Evolutionary conservation across 2,329 filamentous ascomycete species (phyloP), one percentile per base, ranked within the genome.

Genomic region (Corynespora cassiicola): DNA sequence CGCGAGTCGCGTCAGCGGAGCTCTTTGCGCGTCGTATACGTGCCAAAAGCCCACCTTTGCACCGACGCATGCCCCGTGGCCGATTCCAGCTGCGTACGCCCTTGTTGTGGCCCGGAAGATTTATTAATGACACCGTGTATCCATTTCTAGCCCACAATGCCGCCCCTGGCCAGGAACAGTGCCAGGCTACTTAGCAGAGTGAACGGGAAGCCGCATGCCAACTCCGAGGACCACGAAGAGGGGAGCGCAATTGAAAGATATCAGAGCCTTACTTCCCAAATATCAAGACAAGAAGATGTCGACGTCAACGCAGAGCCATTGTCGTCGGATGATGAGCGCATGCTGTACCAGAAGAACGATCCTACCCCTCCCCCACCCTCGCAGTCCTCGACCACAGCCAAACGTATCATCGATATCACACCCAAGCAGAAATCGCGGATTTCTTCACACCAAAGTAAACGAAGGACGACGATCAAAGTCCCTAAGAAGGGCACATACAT

Each of bases 161-260:
- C 40, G 7, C 28, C 9, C 10, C 34, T 58, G 21, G 27, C 14
- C 9, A 46, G 42, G 27, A 30, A 45, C 15, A 41, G 39, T 10
- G 16, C 32, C 3, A 45, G 20, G 17, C 51, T 74, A 6, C 53
- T 73, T 6, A 40, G 38, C 7, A 56, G 9, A 5, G 68, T 72
- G 5, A 31, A 42, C 1, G 57, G 59, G 20, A 63, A 61, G 37
- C 49, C 49, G 18, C 67, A 74, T 52, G 71, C 69, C 12, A 59
- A 45, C 5, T 39, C 54, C 5, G 54, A 68, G 1, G 63, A 72
- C 30, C 69, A 73, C 33, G 61, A 66, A 17, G 59, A 66, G 17
- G 43, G 46, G 9, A 16, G 12, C 7, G 7, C 14, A 8, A 9
- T 9, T 7, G 7, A 15, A 8, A 14, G 26, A 7, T 10, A 6